Evolutionary conservation across 106 monocot species (phyloP).

Genomic region (Posidonia australis): DNA sequence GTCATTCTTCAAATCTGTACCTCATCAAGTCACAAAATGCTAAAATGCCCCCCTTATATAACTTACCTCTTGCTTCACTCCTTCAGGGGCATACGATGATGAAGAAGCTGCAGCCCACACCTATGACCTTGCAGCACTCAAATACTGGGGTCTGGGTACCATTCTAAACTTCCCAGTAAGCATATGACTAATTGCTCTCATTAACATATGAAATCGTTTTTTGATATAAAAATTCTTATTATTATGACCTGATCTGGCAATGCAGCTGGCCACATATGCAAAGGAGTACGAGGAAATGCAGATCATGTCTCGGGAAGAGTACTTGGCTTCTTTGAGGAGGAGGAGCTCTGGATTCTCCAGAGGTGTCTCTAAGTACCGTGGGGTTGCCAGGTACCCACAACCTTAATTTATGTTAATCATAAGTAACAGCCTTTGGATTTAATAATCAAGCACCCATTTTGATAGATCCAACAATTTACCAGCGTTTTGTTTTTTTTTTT

Average conservation of each 20-base stretch:
- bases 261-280: constrained; percentile 18
- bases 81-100: constrained; percentile 58
- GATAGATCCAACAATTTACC: neutral
- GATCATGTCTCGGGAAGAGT: constrained; percentile 29
- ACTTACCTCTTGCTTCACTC: neutral
- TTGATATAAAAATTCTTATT: neutral
- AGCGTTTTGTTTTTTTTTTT: neutral
- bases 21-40: neutral
- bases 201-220: neutral
- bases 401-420: neutral
- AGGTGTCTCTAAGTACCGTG: constrained; percentile 83
- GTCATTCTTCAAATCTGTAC: neutral
- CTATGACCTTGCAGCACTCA: constrained; percentile 76
- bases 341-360: constrained; percentile 88
- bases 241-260: neutral
- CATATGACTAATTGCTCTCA: neutral
- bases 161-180: constrained; percentile 64
- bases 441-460: neutral
- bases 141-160: constrained; percentile 61
- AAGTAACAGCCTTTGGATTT: neutral
- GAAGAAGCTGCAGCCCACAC: constrained; percentile 66
- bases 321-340: constrained; percentile 61
- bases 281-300: constrained; percentile 32
- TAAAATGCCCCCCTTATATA: neutral
- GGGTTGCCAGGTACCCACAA: constrained; percentile 61